Base-by-base conservation (phyloP, 1,284 basidiomycete genomes). In the Anthracocystis setariae region DNA sequence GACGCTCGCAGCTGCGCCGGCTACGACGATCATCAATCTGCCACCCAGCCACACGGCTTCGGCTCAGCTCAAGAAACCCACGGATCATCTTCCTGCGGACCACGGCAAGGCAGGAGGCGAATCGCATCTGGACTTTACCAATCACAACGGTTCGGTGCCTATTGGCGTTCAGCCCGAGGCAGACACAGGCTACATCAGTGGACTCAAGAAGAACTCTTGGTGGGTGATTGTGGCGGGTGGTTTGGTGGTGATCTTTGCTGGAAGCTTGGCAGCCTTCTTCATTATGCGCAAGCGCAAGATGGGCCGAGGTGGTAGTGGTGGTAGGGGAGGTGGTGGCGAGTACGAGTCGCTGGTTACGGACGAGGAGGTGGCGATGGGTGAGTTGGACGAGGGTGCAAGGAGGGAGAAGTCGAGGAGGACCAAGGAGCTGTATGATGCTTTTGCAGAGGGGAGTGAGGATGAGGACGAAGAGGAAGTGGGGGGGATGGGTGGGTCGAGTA, bases 121-220 rank as follows among this genome's bases (percentile, higher is more conserved):
- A 69, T 64, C 84, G 77, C 44, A 83, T 73, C 24, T 73, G 53
- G 71, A 78, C 61, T 62, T 82, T 61, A 76, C 85, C 78, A 76
- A 83, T 77, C 44, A 76, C 76, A 71, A 63, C 42, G 58, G 57
- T 83, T 50, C 60, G 83, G 52, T 25, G 77, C 65, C 35, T 2
- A 38, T 56, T 5, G 39, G n/a, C 77, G 82, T 57, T 18, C 48
- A 39, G 53, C 84, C 84, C 5, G 79, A 77, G 42, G 85, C 82
- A 23, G 92, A 94, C 77, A 90, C 92, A 82, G 93, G 93, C 53
- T 93, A 91, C 88, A 93, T 94, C 83, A 86, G 89, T 3, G 90
- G 89, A 61, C 87, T 95, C 23, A 86, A 91, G 50, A 87, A 88
- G 23, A 90, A 87, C 79, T 89, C 91, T 63, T 90, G 89, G 70